phyloP scores from a whole-genome alignment of 2,329 filamentous ascomycete species.

The Parastagonospora avenae region DNA sequence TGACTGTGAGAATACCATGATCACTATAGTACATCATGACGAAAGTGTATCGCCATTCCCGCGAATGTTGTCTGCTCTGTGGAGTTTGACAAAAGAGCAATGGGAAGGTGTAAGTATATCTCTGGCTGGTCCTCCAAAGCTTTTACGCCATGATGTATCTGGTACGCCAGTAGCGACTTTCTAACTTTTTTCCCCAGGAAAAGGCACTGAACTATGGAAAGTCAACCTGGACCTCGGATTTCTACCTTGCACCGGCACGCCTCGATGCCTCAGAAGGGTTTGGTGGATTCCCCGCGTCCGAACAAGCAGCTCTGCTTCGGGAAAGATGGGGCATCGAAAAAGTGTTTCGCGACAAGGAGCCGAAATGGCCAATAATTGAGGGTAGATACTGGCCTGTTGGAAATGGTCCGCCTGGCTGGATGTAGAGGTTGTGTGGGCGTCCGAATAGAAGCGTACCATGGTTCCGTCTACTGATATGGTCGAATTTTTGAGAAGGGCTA shows the following conservation, averaged over 20 bases:
- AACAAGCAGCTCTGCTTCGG: neutral
- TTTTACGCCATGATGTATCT: neutral
- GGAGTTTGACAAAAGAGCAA: slow-evolving; percentile 20
- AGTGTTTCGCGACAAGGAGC: neutral
- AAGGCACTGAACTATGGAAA: neutral
- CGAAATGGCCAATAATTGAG: slow-evolving; percentile 4
- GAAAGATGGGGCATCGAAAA: slow-evolving; percentile 17
- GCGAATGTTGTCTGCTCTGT: slow-evolving; percentile 15
- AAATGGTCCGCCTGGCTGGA: neutral
- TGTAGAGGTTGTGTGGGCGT: too few species aligned
- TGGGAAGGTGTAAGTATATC: slow-evolving; percentile 23
- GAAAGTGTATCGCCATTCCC: slow-evolving; percentile 19
- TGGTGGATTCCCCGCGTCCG: neutral
- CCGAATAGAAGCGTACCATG: too few species aligned
- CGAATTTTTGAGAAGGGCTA: too few species aligned
- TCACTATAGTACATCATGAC: slow-evolving; percentile 27
- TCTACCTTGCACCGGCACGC: neutral
- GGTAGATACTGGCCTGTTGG: slow-evolving; percentile 15
- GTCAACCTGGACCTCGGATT: neutral
- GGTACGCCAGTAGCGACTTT: neutral
- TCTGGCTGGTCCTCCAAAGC: neutral
- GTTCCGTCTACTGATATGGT: too few species aligned
- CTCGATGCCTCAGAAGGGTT: neutral
- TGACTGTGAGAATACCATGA: slow-evolving; percentile 10
- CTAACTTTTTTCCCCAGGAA: slow-evolving; percentile 3